These are phyloP conservation scores for Rhodotorula sphaerocarpa DNA, from an alignment of 768 basidiomycete species.

Conservation along the genomic window DNA sequence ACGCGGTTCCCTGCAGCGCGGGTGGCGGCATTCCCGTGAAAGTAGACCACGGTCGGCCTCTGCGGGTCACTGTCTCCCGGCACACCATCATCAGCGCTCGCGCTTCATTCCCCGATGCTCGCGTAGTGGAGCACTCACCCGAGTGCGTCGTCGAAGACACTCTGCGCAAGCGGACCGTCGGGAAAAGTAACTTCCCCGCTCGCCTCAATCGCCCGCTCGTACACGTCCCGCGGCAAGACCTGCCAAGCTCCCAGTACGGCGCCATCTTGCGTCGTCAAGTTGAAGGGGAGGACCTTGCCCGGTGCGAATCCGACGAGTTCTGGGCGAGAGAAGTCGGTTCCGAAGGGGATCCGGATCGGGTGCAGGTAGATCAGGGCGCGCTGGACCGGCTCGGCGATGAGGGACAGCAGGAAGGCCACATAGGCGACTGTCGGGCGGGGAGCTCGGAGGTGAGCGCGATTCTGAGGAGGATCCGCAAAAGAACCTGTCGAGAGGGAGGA, in stretches of 20 bases:
- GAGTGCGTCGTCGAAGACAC: slow-evolving; percentile 18
- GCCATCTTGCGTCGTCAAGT: slow-evolving; percentile 66
- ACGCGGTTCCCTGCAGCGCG: slow-evolving; percentile 62
- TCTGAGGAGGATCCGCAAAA: no score
- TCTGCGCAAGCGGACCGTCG: slow-evolving; percentile 41
- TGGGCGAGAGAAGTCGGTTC: slow-evolving; percentile 56
- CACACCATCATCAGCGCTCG: no score
- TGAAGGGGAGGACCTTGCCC: slow-evolving; percentile 66
- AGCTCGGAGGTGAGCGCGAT: no score
- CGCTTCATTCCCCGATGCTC: no score
- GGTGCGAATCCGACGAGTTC: slow-evolving; percentile 75
- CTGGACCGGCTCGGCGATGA: slow-evolving; percentile 42
- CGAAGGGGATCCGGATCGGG: slow-evolving; percentile 50
- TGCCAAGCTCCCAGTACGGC: slow-evolving; percentile 79
- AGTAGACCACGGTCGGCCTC: slow-evolving; percentile 73
- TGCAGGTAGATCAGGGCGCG: slow-evolving; percentile 55
- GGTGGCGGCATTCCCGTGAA: slow-evolving; percentile 83
- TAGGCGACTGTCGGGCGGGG: slow-evolving; percentile 49
- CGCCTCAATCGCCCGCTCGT: slow-evolving; percentile 47
- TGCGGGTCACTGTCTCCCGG: slow-evolving; percentile 35
- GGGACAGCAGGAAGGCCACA: slow-evolving; percentile 50
- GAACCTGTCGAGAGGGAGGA: no score
- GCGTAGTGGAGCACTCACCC: slow-evolving; percentile 41
- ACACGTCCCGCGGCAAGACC: slow-evolving; percentile 59
- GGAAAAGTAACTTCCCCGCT: slow-evolving; percentile 24